Percentiles rank a stretch among this genome's conserved stretches.
Conservation (phyloP, 169 alveolate genomes). For the Plasmodium vivax region DNA sequence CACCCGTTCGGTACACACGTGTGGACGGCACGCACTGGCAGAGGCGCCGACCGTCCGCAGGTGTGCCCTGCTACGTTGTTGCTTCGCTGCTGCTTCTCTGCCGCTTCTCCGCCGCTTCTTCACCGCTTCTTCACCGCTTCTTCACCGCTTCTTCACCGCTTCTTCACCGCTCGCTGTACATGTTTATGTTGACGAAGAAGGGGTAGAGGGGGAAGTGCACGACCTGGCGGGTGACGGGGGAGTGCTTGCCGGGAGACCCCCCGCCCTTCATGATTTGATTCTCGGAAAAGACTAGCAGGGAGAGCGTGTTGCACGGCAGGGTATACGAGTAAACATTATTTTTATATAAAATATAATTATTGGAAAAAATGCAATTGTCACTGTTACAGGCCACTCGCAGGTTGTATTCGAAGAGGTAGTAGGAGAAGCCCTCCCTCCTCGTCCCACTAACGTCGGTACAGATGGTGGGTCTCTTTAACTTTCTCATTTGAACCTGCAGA, state of each 20-base stretch:
- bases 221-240: conserved; percentile 11
- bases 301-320: conserved; percentile 26
- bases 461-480: conserved; percentile 29
- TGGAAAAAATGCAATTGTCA: conserved; percentile 56
- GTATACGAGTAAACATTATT: conserved; percentile 52
- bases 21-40: background rate
- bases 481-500: conserved; percentile 48
- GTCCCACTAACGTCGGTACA: conserved; percentile 7
- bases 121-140: background rate
- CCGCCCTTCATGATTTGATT: conserved; percentile 30
- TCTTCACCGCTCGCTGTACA: conserved; percentile 17
- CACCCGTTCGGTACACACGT: background rate
- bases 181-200: conserved; percentile 45
- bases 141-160: background rate
- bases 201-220: conserved; percentile 67
- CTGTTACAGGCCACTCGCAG: conserved; percentile 48
- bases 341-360: conserved; percentile 40
- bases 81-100: background rate
- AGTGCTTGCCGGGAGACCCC: conserved; percentile 2
- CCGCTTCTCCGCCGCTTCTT: background rate
- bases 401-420: conserved; percentile 43
- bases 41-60: background rate
- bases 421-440: conserved; percentile 5
- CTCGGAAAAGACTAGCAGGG: conserved; percentile 59
- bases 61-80: background rate